These are phyloP conservation scores for Macadamia integrifolia DNA, from an alignment of 164 flowering plant species.

Conservation along the genomic window DNA sequence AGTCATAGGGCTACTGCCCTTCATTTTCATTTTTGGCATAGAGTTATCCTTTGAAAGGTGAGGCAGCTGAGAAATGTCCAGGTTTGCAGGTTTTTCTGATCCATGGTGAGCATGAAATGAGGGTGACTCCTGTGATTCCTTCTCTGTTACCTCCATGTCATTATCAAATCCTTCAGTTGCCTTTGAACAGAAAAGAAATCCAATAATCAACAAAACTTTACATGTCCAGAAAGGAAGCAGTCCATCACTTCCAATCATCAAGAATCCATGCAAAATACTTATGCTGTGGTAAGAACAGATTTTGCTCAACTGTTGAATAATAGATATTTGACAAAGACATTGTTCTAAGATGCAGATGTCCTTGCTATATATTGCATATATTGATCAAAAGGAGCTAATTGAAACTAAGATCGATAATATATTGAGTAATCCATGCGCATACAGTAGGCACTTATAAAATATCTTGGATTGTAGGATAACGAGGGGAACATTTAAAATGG, in stretches of 20 bases:
- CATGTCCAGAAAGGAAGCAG: no score
- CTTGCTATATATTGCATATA: background rate
- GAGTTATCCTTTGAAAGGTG: background rate
- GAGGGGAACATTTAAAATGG: no score
- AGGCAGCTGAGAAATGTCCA: background rate
- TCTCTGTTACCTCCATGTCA: conserved; percentile 11
- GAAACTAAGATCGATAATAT: background rate
- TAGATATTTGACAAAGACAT: background rate
- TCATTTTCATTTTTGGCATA: background rate
- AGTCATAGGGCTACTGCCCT: conserved; percentile 1
- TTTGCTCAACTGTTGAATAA: no score
- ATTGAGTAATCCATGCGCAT: background rate
- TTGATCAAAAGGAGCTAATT: background rate
- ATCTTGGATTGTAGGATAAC: no score
- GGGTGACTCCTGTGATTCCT: background rate
- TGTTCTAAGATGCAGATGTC: background rate
- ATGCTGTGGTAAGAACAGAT: no score
- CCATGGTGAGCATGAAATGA: background rate
- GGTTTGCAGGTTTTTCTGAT: background rate
- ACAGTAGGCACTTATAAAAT: no score
- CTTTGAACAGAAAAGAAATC: conserved; percentile 4
- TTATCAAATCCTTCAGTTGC: conserved; percentile 12
- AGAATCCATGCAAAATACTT: no score
- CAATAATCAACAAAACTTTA: background rate
- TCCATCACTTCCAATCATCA: no score